A percentile compares a stretch with the other conserved stretches of the same genome.
These are phyloP conservation scores for Stereocaulon alpinum DNA, from an alignment of 495 filamentous ascomycete species.

Conservation along the genomic window DNA sequence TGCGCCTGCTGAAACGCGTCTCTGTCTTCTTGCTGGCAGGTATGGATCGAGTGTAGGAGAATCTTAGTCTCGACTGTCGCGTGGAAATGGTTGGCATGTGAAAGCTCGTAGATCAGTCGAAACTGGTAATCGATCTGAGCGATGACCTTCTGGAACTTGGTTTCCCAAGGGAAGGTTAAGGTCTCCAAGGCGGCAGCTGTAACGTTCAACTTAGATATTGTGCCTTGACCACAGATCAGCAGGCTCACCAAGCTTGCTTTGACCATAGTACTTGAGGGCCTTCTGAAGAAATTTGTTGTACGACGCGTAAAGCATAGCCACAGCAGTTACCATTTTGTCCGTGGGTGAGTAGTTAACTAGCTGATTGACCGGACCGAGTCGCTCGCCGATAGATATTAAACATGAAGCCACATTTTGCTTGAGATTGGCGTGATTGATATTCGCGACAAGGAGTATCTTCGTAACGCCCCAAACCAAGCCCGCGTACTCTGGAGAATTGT, in stretches of 20 bases:
- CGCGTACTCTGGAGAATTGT: constrained; percentile 16
- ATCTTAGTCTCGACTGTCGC: constrained; percentile 1
- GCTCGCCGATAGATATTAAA: constrained; percentile 12
- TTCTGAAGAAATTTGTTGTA: constrained; percentile 19
- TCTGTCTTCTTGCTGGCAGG: constrained; percentile 6
- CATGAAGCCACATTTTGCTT: constrained; percentile 16
- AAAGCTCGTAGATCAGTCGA: constrained; percentile 12
- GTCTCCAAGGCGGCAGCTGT: constrained; percentile 4
- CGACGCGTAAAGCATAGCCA: constrained; percentile 13
- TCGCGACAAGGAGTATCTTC: constrained; percentile 18
- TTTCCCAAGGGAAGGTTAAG: constrained; percentile 19
- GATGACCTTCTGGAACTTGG: constrained; percentile 13
- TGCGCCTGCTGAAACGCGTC: not conserved
- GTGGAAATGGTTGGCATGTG: constrained; percentile 11
- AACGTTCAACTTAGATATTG: not conserved
- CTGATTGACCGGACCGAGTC: constrained; percentile 19
- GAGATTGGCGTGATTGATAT: constrained; percentile 15
- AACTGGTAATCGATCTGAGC: constrained; percentile 10
- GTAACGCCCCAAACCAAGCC: constrained; percentile 15
- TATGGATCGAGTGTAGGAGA: constrained; percentile 6
- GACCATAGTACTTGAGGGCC: constrained; percentile 14
- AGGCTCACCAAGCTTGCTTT: constrained; percentile 7
- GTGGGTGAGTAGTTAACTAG: constrained; percentile 15
- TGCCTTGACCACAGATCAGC: not conserved
- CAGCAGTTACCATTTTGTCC: constrained; percentile 18